These are phyloP conservation scores for Yamagishiella unicocca DNA, from an alignment of 139 green algal genomes.

Conservation along the genomic window DNA sequence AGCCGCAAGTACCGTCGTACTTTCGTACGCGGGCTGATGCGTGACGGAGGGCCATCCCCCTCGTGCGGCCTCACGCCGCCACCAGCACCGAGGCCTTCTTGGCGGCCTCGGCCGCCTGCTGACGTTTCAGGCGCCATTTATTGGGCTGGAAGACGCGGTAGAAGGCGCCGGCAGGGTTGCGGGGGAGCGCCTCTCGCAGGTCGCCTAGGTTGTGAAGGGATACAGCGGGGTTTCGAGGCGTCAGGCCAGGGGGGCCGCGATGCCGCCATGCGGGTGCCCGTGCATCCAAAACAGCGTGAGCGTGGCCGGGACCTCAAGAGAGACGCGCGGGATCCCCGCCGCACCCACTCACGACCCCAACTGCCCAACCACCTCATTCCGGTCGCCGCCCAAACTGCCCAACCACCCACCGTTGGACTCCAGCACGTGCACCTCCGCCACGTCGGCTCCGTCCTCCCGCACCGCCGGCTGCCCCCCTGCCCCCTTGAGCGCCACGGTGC, in stretches of 20 bases:
- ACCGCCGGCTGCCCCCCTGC: not conserved
- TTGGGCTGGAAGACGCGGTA: constrained; percentile 81
- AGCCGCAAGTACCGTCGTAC: too few relatives aligned
- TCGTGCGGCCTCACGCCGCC: not conserved
- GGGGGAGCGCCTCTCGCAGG: constrained; percentile 41
- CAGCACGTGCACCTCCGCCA: constrained; percentile 55
- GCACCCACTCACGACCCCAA: too few relatives aligned
- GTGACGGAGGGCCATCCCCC: too few relatives aligned
- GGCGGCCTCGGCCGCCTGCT: constrained; percentile 39
- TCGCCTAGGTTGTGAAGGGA: not conserved
- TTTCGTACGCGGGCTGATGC: too few relatives aligned
- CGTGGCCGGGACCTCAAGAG: too few relatives aligned
- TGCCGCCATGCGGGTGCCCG: too few relatives aligned
- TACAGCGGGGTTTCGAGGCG: too few relatives aligned
- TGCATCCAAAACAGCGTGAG: too few relatives aligned
- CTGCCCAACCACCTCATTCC: not conserved
- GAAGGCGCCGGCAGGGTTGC: constrained; percentile 73
- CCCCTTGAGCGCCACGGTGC: constrained; percentile 53
- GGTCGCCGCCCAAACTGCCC: not conserved
- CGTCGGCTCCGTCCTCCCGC: constrained; percentile 59
- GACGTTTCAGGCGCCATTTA: constrained; percentile 74
- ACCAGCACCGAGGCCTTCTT: not conserved
- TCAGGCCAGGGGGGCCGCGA: too few relatives aligned
- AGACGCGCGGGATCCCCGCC: too few relatives aligned
- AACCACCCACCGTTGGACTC: not conserved